A percentile compares a stretch with the other conserved stretches of the same genome.
phyloP scores from a whole-genome alignment of 2,329 filamentous ascomycete genomes.

The Neopestalotiopsis sp. region DNA sequence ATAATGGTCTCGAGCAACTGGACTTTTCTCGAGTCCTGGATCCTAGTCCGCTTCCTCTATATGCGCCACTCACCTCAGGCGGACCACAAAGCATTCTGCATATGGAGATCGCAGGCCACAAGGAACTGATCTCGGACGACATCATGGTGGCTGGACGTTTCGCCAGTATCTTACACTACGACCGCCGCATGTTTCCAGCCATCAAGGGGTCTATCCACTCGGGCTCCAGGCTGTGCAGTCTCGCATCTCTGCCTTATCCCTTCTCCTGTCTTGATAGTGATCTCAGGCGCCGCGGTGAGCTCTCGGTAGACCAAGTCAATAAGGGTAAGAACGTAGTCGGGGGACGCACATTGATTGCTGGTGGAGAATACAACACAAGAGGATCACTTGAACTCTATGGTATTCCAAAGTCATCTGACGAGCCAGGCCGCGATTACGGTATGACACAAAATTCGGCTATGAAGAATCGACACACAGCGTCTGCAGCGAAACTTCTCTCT shows the following conservation, averaged over 20 bases:
- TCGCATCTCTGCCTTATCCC: slow-evolving; percentile 72
- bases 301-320: slow-evolving; percentile 59
- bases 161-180: slow-evolving; percentile 86
- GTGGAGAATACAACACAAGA: slow-evolving; percentile 90
- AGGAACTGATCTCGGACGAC: slow-evolving; percentile 68
- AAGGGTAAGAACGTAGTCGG: slow-evolving; percentile 56
- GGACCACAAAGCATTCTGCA: slow-evolving; percentile 85
- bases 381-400: slow-evolving; percentile 90
- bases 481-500: slow-evolving; percentile 79
- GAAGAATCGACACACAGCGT: slow-evolving; percentile 84
- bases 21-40: slow-evolving; percentile 52
- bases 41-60: slow-evolving; percentile 57
- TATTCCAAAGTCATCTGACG: slow-evolving; percentile 44
- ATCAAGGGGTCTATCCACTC: slow-evolving; percentile 82
- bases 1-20: slow-evolving; percentile 30
- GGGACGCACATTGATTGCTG: slow-evolving; percentile 76
- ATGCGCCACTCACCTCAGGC: slow-evolving; percentile 78
- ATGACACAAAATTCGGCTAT: slow-evolving; percentile 55
- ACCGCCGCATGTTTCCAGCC: slow-evolving; percentile 81
- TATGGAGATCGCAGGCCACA: slow-evolving; percentile 61
- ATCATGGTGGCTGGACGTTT: slow-evolving; percentile 92
- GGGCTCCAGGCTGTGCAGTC: slow-evolving; percentile 76
- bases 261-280: slow-evolving; percentile 68
- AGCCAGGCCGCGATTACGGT: slow-evolving; percentile 25
- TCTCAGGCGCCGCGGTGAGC: slow-evolving; percentile 56